These are phyloP conservation scores for Magnaporthales sp. DNA, from an alignment of 2,329 filamentous ascomycete species.

Conservation along the genomic window DNA sequence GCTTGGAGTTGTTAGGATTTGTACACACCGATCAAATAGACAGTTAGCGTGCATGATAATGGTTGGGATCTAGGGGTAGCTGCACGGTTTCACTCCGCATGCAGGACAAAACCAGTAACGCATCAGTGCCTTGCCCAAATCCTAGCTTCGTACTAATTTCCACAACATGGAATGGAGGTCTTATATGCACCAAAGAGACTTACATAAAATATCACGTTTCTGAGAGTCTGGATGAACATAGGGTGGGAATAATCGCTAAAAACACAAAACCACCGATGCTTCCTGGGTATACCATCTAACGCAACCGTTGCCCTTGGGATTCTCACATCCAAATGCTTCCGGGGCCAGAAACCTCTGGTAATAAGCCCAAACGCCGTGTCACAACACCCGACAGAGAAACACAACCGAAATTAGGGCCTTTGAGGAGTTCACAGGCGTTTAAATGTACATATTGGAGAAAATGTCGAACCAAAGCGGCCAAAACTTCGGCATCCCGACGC, in stretches of 20 bases:
- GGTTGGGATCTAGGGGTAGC: background rate
- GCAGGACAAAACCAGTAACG: background rate
- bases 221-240: background rate
- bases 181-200: background rate
- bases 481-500: background rate
- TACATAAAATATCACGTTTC: background rate
- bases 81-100: background rate
- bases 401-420: background rate
- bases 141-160: background rate
- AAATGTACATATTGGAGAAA: background rate
- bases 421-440: background rate
- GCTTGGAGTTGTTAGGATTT: background rate
- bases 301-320: background rate
- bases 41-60: slow-evolving; percentile 1
- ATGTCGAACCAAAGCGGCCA: background rate
- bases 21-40: slow-evolving; percentile 1
- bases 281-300: background rate
- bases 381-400: background rate
- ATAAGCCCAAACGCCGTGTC: background rate
- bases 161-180: background rate
- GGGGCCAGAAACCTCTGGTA: background rate
- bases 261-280: background rate
- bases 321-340: background rate
- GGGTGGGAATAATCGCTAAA: background rate
- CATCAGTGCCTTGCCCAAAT: background rate